phyloP scores from a whole-genome alignment of 1,284 basidiomycete species.

The Schizophyllum amplum region DNA sequence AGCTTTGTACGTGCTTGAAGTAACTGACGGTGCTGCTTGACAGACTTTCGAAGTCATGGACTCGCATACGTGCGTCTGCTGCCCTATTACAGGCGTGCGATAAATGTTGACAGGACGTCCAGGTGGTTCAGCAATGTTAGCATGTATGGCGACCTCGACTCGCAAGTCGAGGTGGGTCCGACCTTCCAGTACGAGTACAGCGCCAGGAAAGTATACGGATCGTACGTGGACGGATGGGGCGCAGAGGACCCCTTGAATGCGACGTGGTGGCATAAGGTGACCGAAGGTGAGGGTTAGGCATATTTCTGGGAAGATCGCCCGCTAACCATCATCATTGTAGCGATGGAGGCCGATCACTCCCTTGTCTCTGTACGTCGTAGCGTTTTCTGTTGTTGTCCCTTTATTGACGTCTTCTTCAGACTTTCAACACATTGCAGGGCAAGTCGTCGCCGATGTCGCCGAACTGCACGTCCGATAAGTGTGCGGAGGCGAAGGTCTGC shows the following conservation, averaged over 20 bases:
- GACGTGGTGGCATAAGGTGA: constrained; percentile 79
- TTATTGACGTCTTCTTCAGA: not conserved
- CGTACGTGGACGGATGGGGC: constrained; percentile 54
- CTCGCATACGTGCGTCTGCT: constrained; percentile 53
- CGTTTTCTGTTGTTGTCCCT: not conserved
- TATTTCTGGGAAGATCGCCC: too few species aligned
- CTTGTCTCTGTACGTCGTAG: constrained; percentile 7
- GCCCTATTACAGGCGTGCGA: constrained; percentile 2
- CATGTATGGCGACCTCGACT: constrained; percentile 45
- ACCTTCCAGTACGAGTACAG: constrained; percentile 65
- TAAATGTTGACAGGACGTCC: constrained; percentile 2
- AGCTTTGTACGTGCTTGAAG: not conserved
- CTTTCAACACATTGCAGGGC: constrained; percentile 13
- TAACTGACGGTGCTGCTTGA: not conserved
- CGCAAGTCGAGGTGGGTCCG: constrained; percentile 51
- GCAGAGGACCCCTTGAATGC: constrained; percentile 67
- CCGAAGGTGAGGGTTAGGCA: constrained; percentile 58
- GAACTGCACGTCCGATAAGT: constrained; percentile 10
- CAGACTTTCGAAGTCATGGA: constrained; percentile 71
- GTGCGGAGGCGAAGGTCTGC: constrained; percentile 12
- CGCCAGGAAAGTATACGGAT: constrained; percentile 61
- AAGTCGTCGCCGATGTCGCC: constrained; percentile 10
- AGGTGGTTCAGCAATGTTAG: constrained; percentile 62
- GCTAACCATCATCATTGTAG: constrained; percentile 1
- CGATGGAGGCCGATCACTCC: constrained; percentile 13